Conservation (phyloP, 768 basidiomycete species). For the Termitomyces titanicus region DNA sequence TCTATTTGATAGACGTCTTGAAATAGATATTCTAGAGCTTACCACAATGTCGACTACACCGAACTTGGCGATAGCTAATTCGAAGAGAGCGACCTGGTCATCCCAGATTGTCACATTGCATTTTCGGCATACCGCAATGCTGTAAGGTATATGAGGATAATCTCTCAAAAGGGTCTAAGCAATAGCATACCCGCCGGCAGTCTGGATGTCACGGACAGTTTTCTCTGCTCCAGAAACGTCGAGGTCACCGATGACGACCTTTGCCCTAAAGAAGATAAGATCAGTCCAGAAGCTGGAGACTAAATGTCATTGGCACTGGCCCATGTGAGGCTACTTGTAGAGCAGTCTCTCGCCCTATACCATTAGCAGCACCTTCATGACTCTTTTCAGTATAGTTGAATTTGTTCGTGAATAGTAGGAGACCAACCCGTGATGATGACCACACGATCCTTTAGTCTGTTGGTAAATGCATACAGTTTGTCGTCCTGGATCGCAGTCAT, state of each 20-base stretch:
- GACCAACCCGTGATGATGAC: constrained; percentile 49
- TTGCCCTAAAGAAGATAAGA: constrained; percentile 34
- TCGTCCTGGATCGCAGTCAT: constrained; percentile 48
- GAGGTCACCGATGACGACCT: constrained; percentile 51
- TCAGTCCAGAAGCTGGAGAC: background rate
- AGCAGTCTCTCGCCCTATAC: constrained; percentile 52
- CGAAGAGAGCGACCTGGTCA: constrained; percentile 48
- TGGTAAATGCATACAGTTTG: constrained; percentile 36
- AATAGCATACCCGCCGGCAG: constrained; percentile 38
- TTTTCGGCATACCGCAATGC: constrained; percentile 36
- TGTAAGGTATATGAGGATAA: constrained; percentile 15
- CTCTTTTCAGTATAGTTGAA: background rate
- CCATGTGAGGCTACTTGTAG: constrained; percentile 48
- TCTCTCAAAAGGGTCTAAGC: background rate
- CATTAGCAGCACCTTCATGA: constrained; percentile 43
- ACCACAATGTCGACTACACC: constrained; percentile 55
- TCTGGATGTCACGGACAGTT: constrained; percentile 36
- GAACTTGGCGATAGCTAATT: constrained; percentile 40
- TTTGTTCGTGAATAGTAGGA: background rate
- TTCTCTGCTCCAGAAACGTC: constrained; percentile 36
- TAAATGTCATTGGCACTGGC: constrained; percentile 24
- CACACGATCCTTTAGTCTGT: constrained; percentile 41
- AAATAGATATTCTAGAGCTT: constrained; percentile 12
- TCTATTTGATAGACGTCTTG: background rate
- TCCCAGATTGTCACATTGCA: constrained; percentile 56